Evolutionary conservation across 2,329 filamentous ascomycete species (phyloP).

Genomic region (Neurospora sp.): DNA sequence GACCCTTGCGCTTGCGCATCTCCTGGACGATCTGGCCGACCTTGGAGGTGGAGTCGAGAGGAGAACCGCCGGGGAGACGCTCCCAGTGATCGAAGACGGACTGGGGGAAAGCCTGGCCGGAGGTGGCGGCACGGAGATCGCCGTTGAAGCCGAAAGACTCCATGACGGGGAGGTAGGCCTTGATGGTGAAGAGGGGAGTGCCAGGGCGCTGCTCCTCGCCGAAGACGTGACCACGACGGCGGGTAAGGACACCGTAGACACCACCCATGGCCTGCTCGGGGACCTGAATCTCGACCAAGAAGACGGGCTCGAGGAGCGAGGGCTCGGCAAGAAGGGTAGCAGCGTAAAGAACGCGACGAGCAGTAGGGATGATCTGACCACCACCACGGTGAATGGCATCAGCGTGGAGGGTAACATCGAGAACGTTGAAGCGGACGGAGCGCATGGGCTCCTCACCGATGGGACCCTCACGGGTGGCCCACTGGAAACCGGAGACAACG

Average conservation of each 20-base stretch:
- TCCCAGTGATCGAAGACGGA: constrained; percentile 99
- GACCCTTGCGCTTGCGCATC: constrained; percentile 99
- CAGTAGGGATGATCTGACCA: constrained; percentile 96
- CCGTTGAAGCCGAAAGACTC: constrained; percentile 73
- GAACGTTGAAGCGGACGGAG: constrained; percentile 93
- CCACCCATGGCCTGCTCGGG: constrained; percentile 98
- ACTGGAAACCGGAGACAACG: constrained; percentile 99
- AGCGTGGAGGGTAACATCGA: constrained; percentile 98
- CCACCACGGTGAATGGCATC: constrained; percentile 99
- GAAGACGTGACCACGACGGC: constrained; percentile 98
- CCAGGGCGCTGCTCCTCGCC: constrained; percentile 94
- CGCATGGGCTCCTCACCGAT: constrained; percentile 98
- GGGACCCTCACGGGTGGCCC: constrained; percentile 96
- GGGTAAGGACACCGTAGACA: constrained; percentile 98
- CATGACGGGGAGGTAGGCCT: constrained; percentile 31
- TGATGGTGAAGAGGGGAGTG: constrained; percentile 97
- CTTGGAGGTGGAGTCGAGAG: constrained; percentile 74
- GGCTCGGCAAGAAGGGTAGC: constrained; percentile 84
- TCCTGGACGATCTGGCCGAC: constrained; percentile 72
- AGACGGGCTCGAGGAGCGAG: constrained; percentile 90
- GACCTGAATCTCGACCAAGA: constrained; percentile 98
- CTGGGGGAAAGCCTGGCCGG: constrained; percentile 98
- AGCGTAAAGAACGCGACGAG: constrained; percentile 95
- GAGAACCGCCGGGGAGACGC: constrained; percentile 85
- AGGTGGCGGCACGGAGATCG: constrained; percentile 87